phyloP scores from a whole-genome alignment of 352 stramenopile species.

The Phytophthora megakarya region DNA sequence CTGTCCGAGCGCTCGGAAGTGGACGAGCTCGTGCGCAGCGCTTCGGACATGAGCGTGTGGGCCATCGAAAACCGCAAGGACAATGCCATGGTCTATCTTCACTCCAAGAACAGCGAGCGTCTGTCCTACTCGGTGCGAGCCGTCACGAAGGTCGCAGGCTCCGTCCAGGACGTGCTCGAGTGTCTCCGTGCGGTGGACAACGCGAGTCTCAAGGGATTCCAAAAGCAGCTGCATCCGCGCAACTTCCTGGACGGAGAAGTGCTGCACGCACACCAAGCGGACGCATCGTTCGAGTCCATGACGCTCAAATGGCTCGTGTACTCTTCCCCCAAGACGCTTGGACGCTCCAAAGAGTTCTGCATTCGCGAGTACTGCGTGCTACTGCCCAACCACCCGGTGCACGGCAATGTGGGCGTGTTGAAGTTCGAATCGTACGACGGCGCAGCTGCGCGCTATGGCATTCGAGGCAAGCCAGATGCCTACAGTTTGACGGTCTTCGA shows the following conservation, averaged over 20 bases:
- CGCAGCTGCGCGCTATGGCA: slow-evolving; percentile 67
- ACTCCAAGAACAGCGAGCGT: slow-evolving; percentile 87
- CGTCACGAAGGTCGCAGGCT: slow-evolving; percentile 67
- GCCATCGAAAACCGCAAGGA: slow-evolving; percentile 72
- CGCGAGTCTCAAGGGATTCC: slow-evolving; percentile 59
- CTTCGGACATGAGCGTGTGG: slow-evolving; percentile 78
- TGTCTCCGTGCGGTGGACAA: slow-evolving; percentile 73
- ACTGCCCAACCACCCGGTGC: slow-evolving; percentile 59
- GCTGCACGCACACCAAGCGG: slow-evolving; percentile 58
- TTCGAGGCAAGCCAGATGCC: slow-evolving; percentile 71
- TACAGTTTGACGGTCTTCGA: slow-evolving; percentile 85
- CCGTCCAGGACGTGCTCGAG: slow-evolving; percentile 78
- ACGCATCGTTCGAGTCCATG: slow-evolving; percentile 57
- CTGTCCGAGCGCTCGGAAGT: slow-evolving; percentile 67
- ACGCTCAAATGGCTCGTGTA: slow-evolving; percentile 86
- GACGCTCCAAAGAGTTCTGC: slow-evolving; percentile 82
- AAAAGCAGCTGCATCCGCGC: slow-evolving; percentile 78
- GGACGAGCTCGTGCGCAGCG: slow-evolving; percentile 70
- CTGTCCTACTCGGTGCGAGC: slow-evolving; percentile 74
- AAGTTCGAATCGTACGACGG: slow-evolving; percentile 88
- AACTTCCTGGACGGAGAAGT: slow-evolving; percentile 84
- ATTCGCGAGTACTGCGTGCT: slow-evolving; percentile 80
- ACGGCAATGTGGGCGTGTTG: slow-evolving; percentile 66
- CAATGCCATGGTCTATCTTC: slow-evolving; percentile 68
- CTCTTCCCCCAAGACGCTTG: slow-evolving; percentile 77